Conservation (phyloP, 164 flowering plant species). For the Liquidambar formosana region DNA sequence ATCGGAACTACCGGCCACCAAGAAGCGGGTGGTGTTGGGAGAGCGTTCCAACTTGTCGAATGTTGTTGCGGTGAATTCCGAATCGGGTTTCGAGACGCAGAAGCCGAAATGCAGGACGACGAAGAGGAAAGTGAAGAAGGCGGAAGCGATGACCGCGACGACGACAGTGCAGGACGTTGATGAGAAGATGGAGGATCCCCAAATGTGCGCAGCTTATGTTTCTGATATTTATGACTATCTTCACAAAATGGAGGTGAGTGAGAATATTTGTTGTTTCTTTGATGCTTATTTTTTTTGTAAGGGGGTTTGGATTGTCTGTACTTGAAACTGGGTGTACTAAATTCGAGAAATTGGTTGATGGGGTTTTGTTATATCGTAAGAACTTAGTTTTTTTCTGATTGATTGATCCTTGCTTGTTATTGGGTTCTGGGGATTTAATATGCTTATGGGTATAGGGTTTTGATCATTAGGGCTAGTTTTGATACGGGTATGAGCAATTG, state of each 20-base stretch:
- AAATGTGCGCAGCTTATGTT: conserved; percentile 29
- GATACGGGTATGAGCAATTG: neutral
- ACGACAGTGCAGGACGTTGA: neutral
- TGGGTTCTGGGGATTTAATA: neutral
- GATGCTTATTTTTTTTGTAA: neutral
- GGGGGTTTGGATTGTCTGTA: neutral
- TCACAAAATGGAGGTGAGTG: conserved; percentile 35
- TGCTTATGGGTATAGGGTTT: neutral
- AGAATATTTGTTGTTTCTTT: neutral
- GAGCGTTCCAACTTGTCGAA: conserved; percentile 25
- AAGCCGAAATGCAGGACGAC: conserved; percentile 7
- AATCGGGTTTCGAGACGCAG: neutral
- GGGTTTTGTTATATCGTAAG: neutral
- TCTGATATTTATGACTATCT: conserved; percentile 33
- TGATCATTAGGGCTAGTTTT: neutral
- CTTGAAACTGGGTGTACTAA: too few species aligned
- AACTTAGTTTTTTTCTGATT: neutral
- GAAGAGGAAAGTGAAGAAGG: conserved; percentile 13
- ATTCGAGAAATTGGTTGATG: neutral
- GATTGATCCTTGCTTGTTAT: too few species aligned
- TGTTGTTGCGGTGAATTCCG: neutral
- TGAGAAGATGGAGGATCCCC: conserved; percentile 23
- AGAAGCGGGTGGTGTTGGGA: conserved; percentile 32
- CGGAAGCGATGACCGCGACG: neutral
- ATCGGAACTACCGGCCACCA: conserved; percentile 1